phyloP scores from a whole-genome alignment of 768 basidiomycete genomes.

The Hygrophoropsis aurantiaca region DNA sequence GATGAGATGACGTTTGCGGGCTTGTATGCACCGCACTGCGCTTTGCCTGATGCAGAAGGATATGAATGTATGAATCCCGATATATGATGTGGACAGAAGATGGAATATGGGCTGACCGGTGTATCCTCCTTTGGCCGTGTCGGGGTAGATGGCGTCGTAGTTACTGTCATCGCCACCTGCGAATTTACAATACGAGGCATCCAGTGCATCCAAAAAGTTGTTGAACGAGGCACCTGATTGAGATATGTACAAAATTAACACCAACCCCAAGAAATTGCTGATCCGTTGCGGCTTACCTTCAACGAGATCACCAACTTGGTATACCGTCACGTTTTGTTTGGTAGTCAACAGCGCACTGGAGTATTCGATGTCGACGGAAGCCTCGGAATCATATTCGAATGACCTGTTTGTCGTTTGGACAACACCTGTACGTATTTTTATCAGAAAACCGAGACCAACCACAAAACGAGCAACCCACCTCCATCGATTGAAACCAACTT shows the following conservation, averaged over 20 bases:
- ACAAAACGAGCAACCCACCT: slow-evolving; percentile 26
- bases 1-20: slow-evolving; percentile 44
- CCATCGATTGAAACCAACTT: slow-evolving; percentile 45
- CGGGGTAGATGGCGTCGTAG: slow-evolving; percentile 35
- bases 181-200: slow-evolving; percentile 41
- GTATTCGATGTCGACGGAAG: slow-evolving; percentile 48
- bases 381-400: slow-evolving; percentile 38
- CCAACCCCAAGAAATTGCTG: neutral
- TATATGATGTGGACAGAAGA: neutral
- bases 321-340: slow-evolving; percentile 39
- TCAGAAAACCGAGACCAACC: neutral
- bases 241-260: neutral
- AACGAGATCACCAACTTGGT: slow-evolving; percentile 44
- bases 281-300: slow-evolving; percentile 27
- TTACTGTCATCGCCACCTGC: slow-evolving; percentile 40
- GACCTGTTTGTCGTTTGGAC: slow-evolving; percentile 23
- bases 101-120: slow-evolving; percentile 16
- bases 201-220: slow-evolving; percentile 44
- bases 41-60: slow-evolving; percentile 14
- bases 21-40: slow-evolving; percentile 40
- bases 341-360: slow-evolving; percentile 46
- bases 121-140: slow-evolving; percentile 29
- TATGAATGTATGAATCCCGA: neutral
- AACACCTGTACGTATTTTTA: slow-evolving; percentile 16
- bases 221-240: slow-evolving; percentile 42